Evolutionary conservation across 1,139 yeast species (phyloP), one percentile per base, ranked within the genome.

Genomic region (Saccharomyces hybrid): DNA sequence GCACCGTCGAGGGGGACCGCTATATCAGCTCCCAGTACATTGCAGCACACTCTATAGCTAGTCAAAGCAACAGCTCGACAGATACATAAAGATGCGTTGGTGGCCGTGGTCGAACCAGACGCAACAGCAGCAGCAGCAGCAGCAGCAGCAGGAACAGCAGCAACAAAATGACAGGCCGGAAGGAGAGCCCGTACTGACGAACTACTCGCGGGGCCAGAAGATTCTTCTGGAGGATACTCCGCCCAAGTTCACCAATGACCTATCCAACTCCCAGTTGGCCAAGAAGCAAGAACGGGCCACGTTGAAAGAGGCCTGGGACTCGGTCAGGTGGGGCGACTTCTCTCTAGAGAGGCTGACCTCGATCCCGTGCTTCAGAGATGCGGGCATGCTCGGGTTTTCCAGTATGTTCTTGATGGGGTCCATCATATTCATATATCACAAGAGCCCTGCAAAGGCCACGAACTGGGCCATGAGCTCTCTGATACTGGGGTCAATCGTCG

Each of bases 301-400:
- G 26, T 57, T 74, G 16, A 66, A 64, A 44, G 61, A 64, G 51
- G 76, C 77, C 0, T 63, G 72, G 56, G 59, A 62, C 6, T 54
- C 70, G 1, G 64, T 76, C 9, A 55, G 64, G 2, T 46, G 63
- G 41, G 72, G 74, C 0, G 95, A 88, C 66, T 85, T 90, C 66
- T 72, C 78, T 8, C 62, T 82, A 7, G 75, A 74, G 3, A 76
- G 78, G 48, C 74, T 85, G 56, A 76, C 83, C 14, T 72, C 75
- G 55, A 87, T 90, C 68, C 96, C 98, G 1, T 91, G 98, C 69
- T 88, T 91, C 69, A 76, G 96, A 58, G 93, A 87, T 56, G 95
- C 96, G 1, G 88, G 90, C 69, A 75, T 91, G 58, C 80, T 96
- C 0, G 98, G 97, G 4, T 81, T 89, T 57, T 85, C 89, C 38